Base-by-base conservation (phyloP, 225 moss, liverwort and hornwort species). In the Straminergon stramineum region DNA sequence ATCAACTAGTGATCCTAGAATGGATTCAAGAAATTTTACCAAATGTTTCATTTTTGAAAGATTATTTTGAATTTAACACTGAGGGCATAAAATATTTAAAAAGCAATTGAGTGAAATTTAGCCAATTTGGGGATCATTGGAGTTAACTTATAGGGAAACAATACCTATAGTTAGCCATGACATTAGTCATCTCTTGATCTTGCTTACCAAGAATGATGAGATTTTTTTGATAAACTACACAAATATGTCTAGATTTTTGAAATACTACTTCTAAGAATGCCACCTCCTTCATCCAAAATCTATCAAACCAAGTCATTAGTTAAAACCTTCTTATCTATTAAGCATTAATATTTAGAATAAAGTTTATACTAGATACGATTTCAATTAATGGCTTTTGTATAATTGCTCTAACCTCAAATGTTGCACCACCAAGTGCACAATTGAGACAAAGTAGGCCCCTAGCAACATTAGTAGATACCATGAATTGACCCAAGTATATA, bases 181-280 rank as follows among this genome's bases (percentile, higher is more conserved):
- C 5, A 2, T 41, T 15, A 41, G 9, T 5, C 5, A 41, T 71
- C 15, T 41, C 3, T 41, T 26, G 26, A 41, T 71, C 15, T 71
- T 71, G 8, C 39, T 3, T 24, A 15, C 39, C 24, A 41, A 39
- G 15, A 70, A 39, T 70, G 8, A 70, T 1, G 41, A 39, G 14
- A 8, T 24, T 70, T 70, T 70, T 67, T 39, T 1, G 0, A 24
- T 39, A 1, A 31, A 41, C 0, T 24, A 13, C 14, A 24, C 14
- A 24, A 70, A 24, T 15, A 24, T 39, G 0, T 70, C 2, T 8
- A 14, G 7, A 39, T 8, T 24, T 23, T 39, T 8, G 3, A 14
- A 70, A 39, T 1, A 4, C 0, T 0, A 0, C 5, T 70, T 4
- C 0, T 24, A 8, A 2, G 7, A 70, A 24, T 41, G 39, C 70